Percentiles rank a stretch among this genome's conserved stretches.
Evolutionary conservation across 352 stramenopile species (phyloP).

Genomic region (Albugo candida): DNA sequence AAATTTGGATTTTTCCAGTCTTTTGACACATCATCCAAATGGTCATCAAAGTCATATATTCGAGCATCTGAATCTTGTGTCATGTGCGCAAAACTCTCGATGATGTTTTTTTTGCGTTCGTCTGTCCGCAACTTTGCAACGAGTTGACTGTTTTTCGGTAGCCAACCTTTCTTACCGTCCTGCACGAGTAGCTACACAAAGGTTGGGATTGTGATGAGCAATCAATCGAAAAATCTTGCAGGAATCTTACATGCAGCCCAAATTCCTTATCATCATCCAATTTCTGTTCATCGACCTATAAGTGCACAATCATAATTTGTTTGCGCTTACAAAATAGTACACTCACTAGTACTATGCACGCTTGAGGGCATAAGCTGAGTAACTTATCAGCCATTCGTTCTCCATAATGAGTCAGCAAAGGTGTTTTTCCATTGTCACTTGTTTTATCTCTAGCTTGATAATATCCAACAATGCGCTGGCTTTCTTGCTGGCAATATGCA

Average conservation of each 20-base stretch:
- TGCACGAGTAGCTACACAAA: slow-evolving; percentile 35
- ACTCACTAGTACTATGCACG: slow-evolving; percentile 35
- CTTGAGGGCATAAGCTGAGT: slow-evolving; percentile 36
- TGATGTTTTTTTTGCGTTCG: slow-evolving; percentile 11
- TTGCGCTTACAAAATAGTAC: background rate
- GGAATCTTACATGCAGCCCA: slow-evolving; percentile 21
- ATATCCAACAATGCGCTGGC: slow-evolving; percentile 30
- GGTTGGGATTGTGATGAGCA: background rate
- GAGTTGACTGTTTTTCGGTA: slow-evolving; percentile 39
- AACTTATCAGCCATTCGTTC: slow-evolving; percentile 54
- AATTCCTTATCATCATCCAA: slow-evolving; percentile 29
- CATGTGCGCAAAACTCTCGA: slow-evolving; percentile 20
- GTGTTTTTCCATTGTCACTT: slow-evolving; percentile 12
- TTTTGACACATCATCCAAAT: slow-evolving; percentile 44
- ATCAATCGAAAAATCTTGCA: background rate
- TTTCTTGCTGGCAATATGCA: slow-evolving; percentile 19
- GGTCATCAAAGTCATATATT: slow-evolving; percentile 57
- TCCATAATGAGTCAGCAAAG: slow-evolving; percentile 24
- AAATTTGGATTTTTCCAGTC: slow-evolving; percentile 64
- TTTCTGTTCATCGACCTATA: slow-evolving; percentile 27
- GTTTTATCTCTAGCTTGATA: slow-evolving; percentile 25
- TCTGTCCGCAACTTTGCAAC: slow-evolving; percentile 12
- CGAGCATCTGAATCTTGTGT: slow-evolving; percentile 27
- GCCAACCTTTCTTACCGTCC: slow-evolving; percentile 66
- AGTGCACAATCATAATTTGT: slow-evolving; percentile 4